phyloP scores from a whole-genome alignment of 306 rosid species.

The Vicia sativa region DNA sequence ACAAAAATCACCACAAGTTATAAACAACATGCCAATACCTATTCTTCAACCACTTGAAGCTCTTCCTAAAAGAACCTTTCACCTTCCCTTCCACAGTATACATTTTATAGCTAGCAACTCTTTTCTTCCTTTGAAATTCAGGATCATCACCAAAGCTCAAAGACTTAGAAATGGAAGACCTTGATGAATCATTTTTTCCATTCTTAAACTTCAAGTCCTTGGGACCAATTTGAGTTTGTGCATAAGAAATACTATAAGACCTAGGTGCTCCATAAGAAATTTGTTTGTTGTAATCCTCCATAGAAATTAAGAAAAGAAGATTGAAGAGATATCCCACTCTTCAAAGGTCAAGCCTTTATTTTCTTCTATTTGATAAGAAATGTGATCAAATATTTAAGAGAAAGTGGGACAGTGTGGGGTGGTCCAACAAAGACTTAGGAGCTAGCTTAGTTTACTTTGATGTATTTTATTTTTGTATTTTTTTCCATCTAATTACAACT shows the following conservation, averaged over 20 bases:
- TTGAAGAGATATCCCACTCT: constrained; percentile 4
- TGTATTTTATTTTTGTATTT: background rate
- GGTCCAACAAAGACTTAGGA: constrained; percentile 29
- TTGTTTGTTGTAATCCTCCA: constrained; percentile 62
- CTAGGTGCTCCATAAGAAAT: constrained; percentile 46
- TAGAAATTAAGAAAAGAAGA: constrained; percentile 28
- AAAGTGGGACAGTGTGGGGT: constrained; percentile 21
- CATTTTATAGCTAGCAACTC: constrained; percentile 79
- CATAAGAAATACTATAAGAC: constrained; percentile 54
- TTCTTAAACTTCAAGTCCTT: constrained; percentile 60
- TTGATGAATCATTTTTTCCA: constrained; percentile 45
- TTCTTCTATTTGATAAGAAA: background rate
- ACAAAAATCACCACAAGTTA: constrained; percentile 58
- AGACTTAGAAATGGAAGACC: constrained; percentile 49
- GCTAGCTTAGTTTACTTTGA: constrained; percentile 23
- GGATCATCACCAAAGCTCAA: constrained; percentile 58
- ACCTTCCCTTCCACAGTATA: constrained; percentile 75
- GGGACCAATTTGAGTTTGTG: constrained; percentile 49
- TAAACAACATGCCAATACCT: constrained; percentile 63
- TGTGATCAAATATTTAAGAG: constrained; percentile 7
- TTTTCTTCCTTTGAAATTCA: constrained; percentile 82
- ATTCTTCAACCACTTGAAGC: constrained; percentile 81
- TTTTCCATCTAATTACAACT: background rate
- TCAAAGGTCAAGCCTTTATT: background rate
- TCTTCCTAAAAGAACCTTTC: constrained; percentile 72